phyloP scores from a whole-genome alignment of 2,329 filamentous ascomycete genomes.

The Apiospora sp. region DNA sequence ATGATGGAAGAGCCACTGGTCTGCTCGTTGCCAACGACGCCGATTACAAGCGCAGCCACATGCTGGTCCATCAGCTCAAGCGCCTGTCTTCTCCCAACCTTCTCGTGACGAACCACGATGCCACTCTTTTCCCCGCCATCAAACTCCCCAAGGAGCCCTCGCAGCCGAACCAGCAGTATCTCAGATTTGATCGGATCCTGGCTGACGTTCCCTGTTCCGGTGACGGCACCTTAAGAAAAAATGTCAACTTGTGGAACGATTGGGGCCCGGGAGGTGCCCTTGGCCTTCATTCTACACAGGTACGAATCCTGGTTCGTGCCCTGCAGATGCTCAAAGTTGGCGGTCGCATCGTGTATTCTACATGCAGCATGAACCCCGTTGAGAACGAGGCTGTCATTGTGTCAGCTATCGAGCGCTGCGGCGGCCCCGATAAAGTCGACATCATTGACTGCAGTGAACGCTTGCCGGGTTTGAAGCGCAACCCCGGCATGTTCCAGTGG shows the following conservation, averaged over 20 bases:
- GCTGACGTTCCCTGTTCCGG: slow-evolving; percentile 97
- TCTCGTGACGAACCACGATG: slow-evolving; percentile 97
- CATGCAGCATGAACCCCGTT: slow-evolving; percentile 97
- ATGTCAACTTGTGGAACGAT: slow-evolving; percentile 91
- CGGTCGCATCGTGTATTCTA: slow-evolving; percentile 95
- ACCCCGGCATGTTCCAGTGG: slow-evolving; percentile 82
- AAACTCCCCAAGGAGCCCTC: slow-evolving; percentile 72
- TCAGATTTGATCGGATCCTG: slow-evolving; percentile 96
- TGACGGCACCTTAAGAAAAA: slow-evolving; percentile 93
- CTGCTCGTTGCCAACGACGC: slow-evolving; percentile 94
- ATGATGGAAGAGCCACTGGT: slow-evolving; percentile 88
- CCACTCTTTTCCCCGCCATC: slow-evolving; percentile 92
- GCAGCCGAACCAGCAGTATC: slow-evolving; percentile 69
- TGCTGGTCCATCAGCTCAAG: slow-evolving; percentile 98
- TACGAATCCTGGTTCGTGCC: slow-evolving; percentile 88
- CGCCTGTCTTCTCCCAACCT: slow-evolving; percentile 95
- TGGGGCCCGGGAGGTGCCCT: slow-evolving; percentile 90
- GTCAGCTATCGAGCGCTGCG: slow-evolving; percentile 88
- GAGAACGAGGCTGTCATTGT: slow-evolving; percentile 95
- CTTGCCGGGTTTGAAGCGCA: slow-evolving; percentile 79
- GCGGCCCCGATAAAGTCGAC: slow-evolving; percentile 80
- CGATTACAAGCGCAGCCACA: slow-evolving; percentile 95
- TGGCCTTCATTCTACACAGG: slow-evolving; percentile 86
- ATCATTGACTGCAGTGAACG: slow-evolving; percentile 84
- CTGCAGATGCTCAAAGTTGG: slow-evolving; percentile 96